Percentiles rank a stretch among this genome's conserved stretches.
Conservation (phyloP, 176 grass and related monocot genomes). For the Miscanthus lutarioriparius region DNA sequence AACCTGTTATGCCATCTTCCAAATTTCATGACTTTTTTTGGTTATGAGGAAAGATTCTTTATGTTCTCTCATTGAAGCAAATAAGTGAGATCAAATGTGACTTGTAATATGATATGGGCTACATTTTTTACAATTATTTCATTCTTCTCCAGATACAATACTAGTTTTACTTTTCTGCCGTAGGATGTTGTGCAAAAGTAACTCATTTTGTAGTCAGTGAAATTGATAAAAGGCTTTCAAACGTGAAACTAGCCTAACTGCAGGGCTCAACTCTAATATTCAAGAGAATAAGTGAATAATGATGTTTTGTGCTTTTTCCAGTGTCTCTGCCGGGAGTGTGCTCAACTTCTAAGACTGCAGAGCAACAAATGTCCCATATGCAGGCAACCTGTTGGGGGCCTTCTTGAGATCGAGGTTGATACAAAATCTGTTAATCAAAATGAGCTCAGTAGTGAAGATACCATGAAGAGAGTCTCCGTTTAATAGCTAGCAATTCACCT, state of each 20-base stretch:
- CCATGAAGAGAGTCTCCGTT: background rate
- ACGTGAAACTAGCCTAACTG: background rate
- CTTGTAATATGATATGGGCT: background rate
- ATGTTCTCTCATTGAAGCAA: background rate
- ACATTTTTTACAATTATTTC: background rate
- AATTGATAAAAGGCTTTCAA: background rate
- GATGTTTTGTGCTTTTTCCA: conserved; percentile 1
- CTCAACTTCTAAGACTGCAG: conserved; percentile 51
- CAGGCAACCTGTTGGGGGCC: conserved; percentile 47
- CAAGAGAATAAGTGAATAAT: conserved; percentile 5
- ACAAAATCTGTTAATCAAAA: conserved; percentile 1
- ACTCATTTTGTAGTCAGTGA: background rate
- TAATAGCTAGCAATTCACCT: conserved; percentile 15
- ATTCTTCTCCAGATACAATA: background rate
- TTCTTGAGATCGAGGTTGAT: conserved; percentile 52
- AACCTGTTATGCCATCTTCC: background rate
- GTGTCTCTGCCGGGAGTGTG: conserved; percentile 68
- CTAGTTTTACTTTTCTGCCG: background rate
- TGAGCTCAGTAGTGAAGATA: background rate
- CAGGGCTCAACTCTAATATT: background rate
- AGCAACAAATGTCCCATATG: conserved; percentile 72
- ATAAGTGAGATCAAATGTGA: background rate
- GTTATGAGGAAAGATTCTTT: background rate
- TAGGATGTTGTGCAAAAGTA: background rate
- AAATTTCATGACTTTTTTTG: background rate